Percentiles rank a stretch among this genome's conserved stretches.
phyloP scores from a whole-genome alignment of 2,329 filamentous ascomycete species.

The Curvularia lunata region DNA sequence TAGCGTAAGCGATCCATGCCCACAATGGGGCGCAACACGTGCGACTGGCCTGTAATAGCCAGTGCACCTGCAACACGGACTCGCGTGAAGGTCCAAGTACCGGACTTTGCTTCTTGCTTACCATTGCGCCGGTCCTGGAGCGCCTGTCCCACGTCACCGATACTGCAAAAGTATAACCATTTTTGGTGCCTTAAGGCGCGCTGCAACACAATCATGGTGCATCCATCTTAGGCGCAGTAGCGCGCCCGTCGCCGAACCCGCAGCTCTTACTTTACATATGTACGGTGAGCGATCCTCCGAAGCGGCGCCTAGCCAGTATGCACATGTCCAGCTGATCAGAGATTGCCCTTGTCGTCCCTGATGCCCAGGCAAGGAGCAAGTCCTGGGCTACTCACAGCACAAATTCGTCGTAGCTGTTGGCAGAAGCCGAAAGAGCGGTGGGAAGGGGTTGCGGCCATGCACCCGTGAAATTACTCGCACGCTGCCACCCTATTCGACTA shows the following conservation, averaged over 20 bases:
- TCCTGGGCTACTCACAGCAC: conserved; percentile 10
- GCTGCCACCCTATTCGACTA: conserved; percentile 9
- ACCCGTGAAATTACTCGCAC: conserved; percentile 9
- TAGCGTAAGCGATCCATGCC: conserved; percentile 24
- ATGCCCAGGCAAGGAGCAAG: conserved; percentile 3
- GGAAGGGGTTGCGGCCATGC: conserved; percentile 15
- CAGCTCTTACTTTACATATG: neutral
- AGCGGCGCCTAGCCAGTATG: conserved; percentile 20
- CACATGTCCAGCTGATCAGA: conserved; percentile 33
- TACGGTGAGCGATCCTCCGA: conserved; percentile 30
- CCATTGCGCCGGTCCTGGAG: conserved; percentile 22
- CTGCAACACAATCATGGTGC: conserved; percentile 10
- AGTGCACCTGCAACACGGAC: conserved; percentile 29
- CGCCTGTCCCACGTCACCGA: conserved; percentile 17
- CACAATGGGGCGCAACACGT: conserved; percentile 20
- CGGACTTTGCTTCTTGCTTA: conserved; percentile 25
- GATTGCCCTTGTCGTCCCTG: conserved; percentile 6
- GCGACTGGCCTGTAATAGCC: conserved; percentile 19
- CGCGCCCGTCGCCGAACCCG: conserved; percentile 8
- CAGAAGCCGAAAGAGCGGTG: conserved; percentile 32
- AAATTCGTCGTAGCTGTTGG: conserved; percentile 12
- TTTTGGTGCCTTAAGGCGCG: conserved; percentile 13
- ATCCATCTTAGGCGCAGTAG: conserved; percentile 8
- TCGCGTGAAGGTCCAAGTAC: conserved; percentile 15
- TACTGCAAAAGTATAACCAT: conserved; percentile 9